Evolutionary conservation across 371 early-diverging fungal genomes (phyloP), one percentile per base, ranked within the genome.

Genomic region (Apophysomyces trapeziformis): DNA sequence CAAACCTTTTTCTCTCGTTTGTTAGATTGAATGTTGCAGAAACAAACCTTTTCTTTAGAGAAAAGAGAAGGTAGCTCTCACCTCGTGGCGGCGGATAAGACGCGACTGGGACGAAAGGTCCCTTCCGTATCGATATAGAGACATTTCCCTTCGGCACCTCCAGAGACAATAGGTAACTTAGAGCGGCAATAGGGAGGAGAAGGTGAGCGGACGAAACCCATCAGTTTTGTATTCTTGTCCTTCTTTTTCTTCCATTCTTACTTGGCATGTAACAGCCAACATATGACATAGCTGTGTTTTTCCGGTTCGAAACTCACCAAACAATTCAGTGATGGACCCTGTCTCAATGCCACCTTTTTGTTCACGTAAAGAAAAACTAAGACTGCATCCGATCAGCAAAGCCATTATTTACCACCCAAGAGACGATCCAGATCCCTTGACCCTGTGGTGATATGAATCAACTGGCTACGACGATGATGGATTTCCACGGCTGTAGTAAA

Each of bases 281-380:
- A 95, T 98, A 72, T 98, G 98, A 78, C 99, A 99, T 2, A 99
- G 64, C 81, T 99, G 99, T 38, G 96, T 95, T 79, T 99, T 99
- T 64, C 99, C 99, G 0, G 99, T 97, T 58, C 99, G 81, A 80
- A 99, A 99, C 79, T 99, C 99, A 18, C 99, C 99, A 90, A 98
- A 99, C 7, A 99, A 76, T 77, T 99, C 99, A 18, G 99, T 99
- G 66, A 99, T 99, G 6, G 92, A 87, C 0, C 99, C 99, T 4
- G 98, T 96, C 73, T 99, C 99, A 57, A 99, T 73, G n/a, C 99
- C 99, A 44, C 95, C 91, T 80, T 26, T 26, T 21, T 21, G 21
- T 21, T 21, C 21, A 21, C 1, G 21, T 21, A 21, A 21, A 21
- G n/a, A n/a, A 21, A 21, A 26, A 26, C 2, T 26, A 26, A 38